phyloP scores from a whole-genome alignment of 805 yeast genomes.

The Candida gorgasii region DNA sequence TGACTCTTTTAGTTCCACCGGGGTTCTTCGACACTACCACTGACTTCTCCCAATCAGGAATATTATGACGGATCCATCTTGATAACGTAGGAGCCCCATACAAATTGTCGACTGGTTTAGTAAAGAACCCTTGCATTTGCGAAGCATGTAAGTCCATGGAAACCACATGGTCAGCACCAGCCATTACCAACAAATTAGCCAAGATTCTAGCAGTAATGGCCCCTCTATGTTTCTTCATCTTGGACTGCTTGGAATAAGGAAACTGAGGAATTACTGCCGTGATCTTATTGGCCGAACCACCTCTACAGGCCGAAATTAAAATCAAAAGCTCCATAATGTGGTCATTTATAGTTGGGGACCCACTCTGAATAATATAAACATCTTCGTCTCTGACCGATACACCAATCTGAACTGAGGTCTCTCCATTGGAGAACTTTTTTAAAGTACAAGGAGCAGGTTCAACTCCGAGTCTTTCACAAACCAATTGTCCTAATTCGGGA shows the following conservation, averaged over 20 bases:
- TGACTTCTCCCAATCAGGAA: slow-evolving; percentile 80
- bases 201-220: slow-evolving; percentile 98
- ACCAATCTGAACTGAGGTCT: slow-evolving; percentile 94
- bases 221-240: slow-evolving; percentile 98
- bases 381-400: slow-evolving; percentile 96
- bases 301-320: slow-evolving; percentile 91
- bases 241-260: slow-evolving; percentile 95
- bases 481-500: slow-evolving; percentile 88
- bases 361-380: slow-evolving; percentile 87
- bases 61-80: slow-evolving; percentile 90
- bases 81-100: slow-evolving; percentile 97
- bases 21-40: slow-evolving; percentile 99
- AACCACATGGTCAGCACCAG: slow-evolving; percentile 98
- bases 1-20: slow-evolving; percentile 97
- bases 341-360: slow-evolving; percentile 85
- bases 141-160: slow-evolving; percentile 96
- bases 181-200: slow-evolving; percentile 93
- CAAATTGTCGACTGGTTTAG: slow-evolving; percentile 94
- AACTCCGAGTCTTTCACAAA: slow-evolving; percentile 88
- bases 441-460: slow-evolving; percentile 91
- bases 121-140: slow-evolving; percentile 98
- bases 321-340: slow-evolving; percentile 95
- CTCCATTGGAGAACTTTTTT: slow-evolving; percentile 94
- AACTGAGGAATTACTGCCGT: slow-evolving; percentile 97
- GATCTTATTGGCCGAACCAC: slow-evolving; percentile 97